Base-by-base conservation (phyloP, 495 filamentous ascomycete genomes). In the Friedmanniomyces simplex region DNA sequence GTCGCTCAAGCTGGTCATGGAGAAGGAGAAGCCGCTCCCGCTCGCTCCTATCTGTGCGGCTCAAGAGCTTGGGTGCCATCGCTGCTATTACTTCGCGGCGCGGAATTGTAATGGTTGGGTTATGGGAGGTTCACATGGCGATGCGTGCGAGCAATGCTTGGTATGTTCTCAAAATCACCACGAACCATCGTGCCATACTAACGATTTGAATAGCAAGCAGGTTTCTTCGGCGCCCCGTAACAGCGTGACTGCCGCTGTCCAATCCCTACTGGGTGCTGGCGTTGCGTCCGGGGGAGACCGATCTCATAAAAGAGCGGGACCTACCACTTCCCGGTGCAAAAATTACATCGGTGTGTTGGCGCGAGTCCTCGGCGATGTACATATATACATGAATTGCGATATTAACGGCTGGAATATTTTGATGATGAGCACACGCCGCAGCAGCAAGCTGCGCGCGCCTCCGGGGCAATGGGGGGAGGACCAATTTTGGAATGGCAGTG, bases 61-160 rank as follows among this genome's bases (percentile, higher is more conserved):
- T 7, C 30, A 42, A 13, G 52, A 55, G 51, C 18, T 55, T 2
- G 20, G 21, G 0, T 60, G 51, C 24, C 51, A 60, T 24, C 51
- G 51, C 7, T 60, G 58, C 47, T 60, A 60, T 28, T 60, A 60
- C 41, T 60, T 45, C 34, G 58, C 52, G n/a, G 58, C 58, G 21
- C 51, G 58, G 12, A 49, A 60, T 22, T 60, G 58, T 32, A 55
- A 60, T 20, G 58, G 58, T n/a, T 60, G 28, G 25, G 58, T 60
- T 14, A 60, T 60, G 43, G 51, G 45, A 12, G 58, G 58, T 1
- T 25, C n/a, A 18, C 26, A 37, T 18, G 51, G 51, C 0, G 58
- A 60, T 45, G 51, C 58, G 1, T 60, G 58, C 42, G 58, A 60
- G 52, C 56, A 58, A 32, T 58, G 56, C 36, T 46, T 58, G 56